Evolutionary conservation across 331 rosid genomes (phyloP).

Genomic region (Dryas integrifolia): DNA sequence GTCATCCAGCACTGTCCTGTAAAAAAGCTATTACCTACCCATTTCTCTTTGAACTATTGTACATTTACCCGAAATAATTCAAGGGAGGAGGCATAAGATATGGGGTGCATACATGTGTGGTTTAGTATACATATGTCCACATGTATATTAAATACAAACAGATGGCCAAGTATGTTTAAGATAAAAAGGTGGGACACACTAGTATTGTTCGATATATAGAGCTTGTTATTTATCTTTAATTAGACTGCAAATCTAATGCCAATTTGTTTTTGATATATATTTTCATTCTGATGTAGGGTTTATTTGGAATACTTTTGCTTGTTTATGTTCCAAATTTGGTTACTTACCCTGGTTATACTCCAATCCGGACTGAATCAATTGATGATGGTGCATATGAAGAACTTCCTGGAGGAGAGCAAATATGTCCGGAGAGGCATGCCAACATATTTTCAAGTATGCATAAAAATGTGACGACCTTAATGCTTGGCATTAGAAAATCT

Average conservation of each 20-base stretch:
- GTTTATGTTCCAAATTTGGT: conserved; percentile 72
- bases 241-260: not conserved
- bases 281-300: conserved; percentile 53
- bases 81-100: not conserved
- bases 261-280: not conserved
- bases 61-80: not conserved
- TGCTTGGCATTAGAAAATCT: conserved; percentile 7
- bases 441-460: conserved; percentile 71
- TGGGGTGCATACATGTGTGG: not conserved
- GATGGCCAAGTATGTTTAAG: conserved; percentile 1
- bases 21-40: not conserved
- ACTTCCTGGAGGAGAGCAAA: conserved; percentile 79
- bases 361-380: conserved; percentile 51
- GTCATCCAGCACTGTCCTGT: not conserved
- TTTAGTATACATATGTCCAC: not conserved
- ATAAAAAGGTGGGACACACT: conserved; percentile 6
- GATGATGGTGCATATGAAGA: conserved; percentile 72
- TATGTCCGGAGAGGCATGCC: conserved; percentile 74
- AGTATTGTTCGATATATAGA: not conserved
- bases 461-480: conserved; percentile 21
- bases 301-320: conserved; percentile 76
- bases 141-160: not conserved
- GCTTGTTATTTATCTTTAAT: not conserved
- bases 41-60: not conserved
- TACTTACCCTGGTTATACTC: conserved; percentile 78